Evolutionary conservation across 257 asterid species (phyloP).

Genomic region (Penstemon barbatus): DNA sequence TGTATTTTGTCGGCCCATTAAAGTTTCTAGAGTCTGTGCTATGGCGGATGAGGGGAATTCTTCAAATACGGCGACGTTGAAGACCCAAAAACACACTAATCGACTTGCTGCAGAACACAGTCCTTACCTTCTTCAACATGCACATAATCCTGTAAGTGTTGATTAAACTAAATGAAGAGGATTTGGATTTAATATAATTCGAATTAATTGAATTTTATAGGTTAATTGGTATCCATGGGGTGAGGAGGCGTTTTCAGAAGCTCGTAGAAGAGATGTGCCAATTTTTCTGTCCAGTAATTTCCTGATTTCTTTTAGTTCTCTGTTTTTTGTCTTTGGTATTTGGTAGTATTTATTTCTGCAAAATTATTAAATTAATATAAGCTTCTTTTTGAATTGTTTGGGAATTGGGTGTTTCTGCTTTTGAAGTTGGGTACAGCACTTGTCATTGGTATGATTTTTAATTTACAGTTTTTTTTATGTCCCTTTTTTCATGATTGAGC

Average conservation of each 20-base stretch:
- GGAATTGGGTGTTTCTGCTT: conserved; percentile 32
- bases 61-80: conserved; percentile 44
- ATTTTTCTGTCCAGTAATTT: conserved; percentile 78
- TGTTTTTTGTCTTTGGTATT: not conserved
- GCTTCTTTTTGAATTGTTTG: conserved; percentile 2
- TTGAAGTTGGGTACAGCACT: conserved; percentile 98
- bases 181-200: not conserved
- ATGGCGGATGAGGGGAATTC: conserved; percentile 64
- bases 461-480: not conserved
- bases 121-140: conserved; percentile 95
- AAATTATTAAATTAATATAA: not conserved
- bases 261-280: conserved; percentile 82
- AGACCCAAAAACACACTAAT: conserved; percentile 51
- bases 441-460: conserved; percentile 79
- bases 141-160: conserved; percentile 76
- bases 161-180: not conserved
- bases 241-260: conserved; percentile 90
- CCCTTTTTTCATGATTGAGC: conserved; percentile 6
- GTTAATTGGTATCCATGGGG: conserved; percentile 99
- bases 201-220: conserved; percentile 29
- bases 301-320: not conserved
- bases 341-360: not conserved
- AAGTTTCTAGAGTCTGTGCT: conserved; percentile 39
- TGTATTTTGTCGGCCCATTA: conserved; percentile 37
- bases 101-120: conserved; percentile 88